These are phyloP conservation scores for Psilocybe tampanensis DNA, from an alignment of 768 basidiomycete genomes.

Conservation along the genomic window DNA sequence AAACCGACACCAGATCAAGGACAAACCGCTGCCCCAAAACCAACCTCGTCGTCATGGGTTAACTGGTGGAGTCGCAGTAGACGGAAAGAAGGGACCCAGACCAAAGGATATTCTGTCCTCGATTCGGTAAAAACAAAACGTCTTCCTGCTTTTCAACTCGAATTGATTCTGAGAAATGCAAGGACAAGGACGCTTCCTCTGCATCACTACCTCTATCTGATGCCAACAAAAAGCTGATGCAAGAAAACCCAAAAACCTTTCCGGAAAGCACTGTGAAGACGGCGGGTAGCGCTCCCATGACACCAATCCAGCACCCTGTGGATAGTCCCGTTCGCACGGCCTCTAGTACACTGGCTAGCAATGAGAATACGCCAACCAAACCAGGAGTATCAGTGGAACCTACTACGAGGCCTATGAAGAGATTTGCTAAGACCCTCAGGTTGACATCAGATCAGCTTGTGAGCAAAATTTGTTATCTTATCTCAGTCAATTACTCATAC, in stretches of 20 bases:
- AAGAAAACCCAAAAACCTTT: slow-evolving; percentile 6
- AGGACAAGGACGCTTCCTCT: slow-evolving; percentile 12
- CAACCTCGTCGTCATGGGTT: slow-evolving; percentile 73
- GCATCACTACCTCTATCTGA: slow-evolving; percentile 17
- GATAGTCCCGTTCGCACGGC: slow-evolving; percentile 7
- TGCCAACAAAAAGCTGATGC: neutral
- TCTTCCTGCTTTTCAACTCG: neutral
- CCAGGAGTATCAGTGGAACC: slow-evolving; percentile 8
- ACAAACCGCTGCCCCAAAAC: slow-evolving; percentile 30
- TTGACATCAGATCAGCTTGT: slow-evolving; percentile 95
- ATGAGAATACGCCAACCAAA: slow-evolving; percentile 12
- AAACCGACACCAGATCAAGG: neutral
- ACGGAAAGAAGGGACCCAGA: slow-evolving; percentile 27
- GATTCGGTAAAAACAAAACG: slow-evolving; percentile 13
- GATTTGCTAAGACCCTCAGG: slow-evolving; percentile 89
- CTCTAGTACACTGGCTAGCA: neutral
- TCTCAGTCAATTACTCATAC: neutral
- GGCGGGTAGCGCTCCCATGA: slow-evolving; percentile 12
- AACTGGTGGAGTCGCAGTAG: slow-evolving; percentile 82
- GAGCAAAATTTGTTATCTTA: slow-evolving; percentile 25
- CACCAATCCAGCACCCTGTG: slow-evolving; percentile 37
- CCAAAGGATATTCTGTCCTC: slow-evolving; percentile 11
- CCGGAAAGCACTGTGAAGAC: slow-evolving; percentile 8
- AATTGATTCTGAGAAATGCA: neutral
- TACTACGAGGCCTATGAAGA: slow-evolving; percentile 32